Conservation (phyloP, 2,329 filamentous ascomycete species). For the Penicillium sp. region DNA sequence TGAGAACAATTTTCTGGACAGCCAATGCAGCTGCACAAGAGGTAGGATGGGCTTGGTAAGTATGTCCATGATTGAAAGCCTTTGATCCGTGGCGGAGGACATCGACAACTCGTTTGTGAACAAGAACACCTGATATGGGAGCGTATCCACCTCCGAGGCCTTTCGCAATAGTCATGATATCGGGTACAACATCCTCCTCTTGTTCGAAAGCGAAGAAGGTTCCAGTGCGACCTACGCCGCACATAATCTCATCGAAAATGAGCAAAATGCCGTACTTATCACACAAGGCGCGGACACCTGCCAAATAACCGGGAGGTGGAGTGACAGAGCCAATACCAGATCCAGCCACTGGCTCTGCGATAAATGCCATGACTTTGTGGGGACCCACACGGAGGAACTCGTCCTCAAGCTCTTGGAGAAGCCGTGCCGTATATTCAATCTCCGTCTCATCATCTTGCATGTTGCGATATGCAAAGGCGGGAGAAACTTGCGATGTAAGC, state of each 20-base stretch:
- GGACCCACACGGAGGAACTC: background rate
- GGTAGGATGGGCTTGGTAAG: constrained; percentile 1
- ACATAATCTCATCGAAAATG: background rate
- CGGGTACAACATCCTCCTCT: background rate
- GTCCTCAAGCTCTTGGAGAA: background rate
- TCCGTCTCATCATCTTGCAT: background rate
- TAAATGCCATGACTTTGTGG: constrained; percentile 3
- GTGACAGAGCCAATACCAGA: background rate
- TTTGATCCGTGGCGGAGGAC: background rate
- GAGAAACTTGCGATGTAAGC: constrained; percentile 2
- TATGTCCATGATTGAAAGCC: constrained; percentile 4
- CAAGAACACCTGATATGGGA: constrained; percentile 3
- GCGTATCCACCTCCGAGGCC: constrained; percentile 1
- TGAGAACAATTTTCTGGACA: constrained; percentile 1
- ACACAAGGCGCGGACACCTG: background rate
- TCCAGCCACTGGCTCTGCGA: constrained; percentile 4
- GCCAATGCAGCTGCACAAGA: constrained; percentile 6
- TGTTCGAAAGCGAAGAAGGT: constrained; percentile 4
- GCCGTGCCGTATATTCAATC: background rate
- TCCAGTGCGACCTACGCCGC: background rate
- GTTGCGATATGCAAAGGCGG: background rate
- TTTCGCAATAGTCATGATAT: constrained; percentile 3
- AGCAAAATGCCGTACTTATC: background rate
- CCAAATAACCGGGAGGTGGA: background rate
- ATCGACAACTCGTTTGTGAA: background rate